These are phyloP conservation scores for Gynochthodes officinalis DNA, from an alignment of 257 asterid genomes.

Conservation along the genomic window DNA sequence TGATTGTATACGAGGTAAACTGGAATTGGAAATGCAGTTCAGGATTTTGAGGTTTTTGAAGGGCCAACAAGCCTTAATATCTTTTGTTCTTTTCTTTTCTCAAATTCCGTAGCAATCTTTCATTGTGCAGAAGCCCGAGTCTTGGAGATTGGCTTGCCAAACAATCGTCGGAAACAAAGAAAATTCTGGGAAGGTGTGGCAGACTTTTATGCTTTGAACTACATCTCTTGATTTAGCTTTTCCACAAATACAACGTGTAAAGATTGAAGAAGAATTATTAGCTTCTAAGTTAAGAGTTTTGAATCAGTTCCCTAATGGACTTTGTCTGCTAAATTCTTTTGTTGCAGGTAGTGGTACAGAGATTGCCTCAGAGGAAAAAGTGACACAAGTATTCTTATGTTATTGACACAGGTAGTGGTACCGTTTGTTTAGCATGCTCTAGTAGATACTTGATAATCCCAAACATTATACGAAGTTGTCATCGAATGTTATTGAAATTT, in stretches of 20 bases:
- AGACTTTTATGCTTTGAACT: background rate
- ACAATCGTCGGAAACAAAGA: conserved; percentile 93
- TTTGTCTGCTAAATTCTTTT: background rate
- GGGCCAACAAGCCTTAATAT: background rate
- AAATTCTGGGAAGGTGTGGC: conserved; percentile 80
- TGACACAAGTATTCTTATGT: too few relatives aligned
- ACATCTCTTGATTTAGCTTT: background rate
- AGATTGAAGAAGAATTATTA: background rate
- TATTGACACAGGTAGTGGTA: background rate
- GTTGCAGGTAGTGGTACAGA: conserved; percentile 76
- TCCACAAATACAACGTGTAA: background rate
- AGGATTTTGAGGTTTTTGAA: background rate
- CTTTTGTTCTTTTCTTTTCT: background rate
- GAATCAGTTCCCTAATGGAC: background rate
- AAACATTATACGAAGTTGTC: background rate
- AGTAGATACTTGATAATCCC: background rate
- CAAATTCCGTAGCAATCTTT: background rate
- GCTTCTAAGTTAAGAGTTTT: background rate
- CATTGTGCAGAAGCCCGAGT: conserved; percentile 68
- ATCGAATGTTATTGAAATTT: background rate
- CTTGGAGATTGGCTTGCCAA: conserved; percentile 98
- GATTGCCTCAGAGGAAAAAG: conserved; percentile 81
- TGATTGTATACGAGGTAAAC: background rate
- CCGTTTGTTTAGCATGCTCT: background rate
- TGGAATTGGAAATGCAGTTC: background rate